Evolutionary conservation across 2,329 filamentous ascomycete genomes (phyloP).

Genomic region (Gliomastix tumulicola): DNA sequence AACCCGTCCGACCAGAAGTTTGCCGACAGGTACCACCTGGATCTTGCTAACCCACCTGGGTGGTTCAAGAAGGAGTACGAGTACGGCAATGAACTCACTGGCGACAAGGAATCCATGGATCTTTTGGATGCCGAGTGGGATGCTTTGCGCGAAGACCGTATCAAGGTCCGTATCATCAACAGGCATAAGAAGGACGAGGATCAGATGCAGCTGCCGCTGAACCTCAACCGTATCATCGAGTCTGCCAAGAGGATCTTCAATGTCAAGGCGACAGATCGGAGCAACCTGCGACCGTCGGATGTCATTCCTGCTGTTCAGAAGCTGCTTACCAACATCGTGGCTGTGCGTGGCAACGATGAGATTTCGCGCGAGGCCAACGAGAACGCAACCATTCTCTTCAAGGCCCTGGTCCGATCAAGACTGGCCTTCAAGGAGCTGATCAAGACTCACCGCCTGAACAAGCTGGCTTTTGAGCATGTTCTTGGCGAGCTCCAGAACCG

Average conservation of each 20-base stretch:
- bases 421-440: conserved; percentile 92
- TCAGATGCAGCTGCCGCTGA: conserved; percentile 85
- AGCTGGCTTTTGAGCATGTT: conserved; percentile 86
- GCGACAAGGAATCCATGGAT: conserved; percentile 80
- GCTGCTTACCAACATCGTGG: conserved; percentile 68
- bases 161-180: conserved; percentile 64
- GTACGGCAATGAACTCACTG: conserved; percentile 77
- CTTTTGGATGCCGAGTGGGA: conserved; percentile 88
- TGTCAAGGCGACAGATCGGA: conserved; percentile 77
- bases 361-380: conserved; percentile 82
- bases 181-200: conserved; percentile 68
- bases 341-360: conserved; percentile 78
- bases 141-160: conserved; percentile 65
- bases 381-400: conserved; percentile 87
- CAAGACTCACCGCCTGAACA: conserved; percentile 77
- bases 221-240: conserved; percentile 84
- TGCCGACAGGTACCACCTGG: conserved; percentile 73
- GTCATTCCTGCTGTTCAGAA: conserved; percentile 74
- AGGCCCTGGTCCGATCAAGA: conserved; percentile 81
- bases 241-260: conserved; percentile 86
- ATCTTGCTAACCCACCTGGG: conserved; percentile 54
- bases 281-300: conserved; percentile 82
- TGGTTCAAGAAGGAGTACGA: conserved; percentile 57
- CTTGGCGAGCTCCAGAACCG: conserved; percentile 84
- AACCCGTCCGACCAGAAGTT: conserved; percentile 73